A percentile compares a stretch with the other conserved stretches of the same genome.
Evolutionary conservation across 805 yeast species (phyloP).

Genomic region (Gaillardinia entomophila): DNA sequence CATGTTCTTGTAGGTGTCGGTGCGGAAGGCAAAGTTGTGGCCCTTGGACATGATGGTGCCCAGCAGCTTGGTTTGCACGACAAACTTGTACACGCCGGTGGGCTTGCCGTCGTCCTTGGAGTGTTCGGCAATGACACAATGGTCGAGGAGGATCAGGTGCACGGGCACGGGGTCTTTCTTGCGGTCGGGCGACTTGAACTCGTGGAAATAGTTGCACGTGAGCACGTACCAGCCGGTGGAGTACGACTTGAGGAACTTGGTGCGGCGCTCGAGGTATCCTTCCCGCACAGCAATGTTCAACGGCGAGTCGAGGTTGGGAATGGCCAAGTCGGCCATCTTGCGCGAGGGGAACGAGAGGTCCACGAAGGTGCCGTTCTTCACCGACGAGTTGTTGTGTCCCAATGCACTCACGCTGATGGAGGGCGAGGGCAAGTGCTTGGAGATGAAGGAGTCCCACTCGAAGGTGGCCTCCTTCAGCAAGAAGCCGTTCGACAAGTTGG

Average conservation of each 20-base stretch:
- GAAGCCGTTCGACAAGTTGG: slow-evolving; percentile 51
- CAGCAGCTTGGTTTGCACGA: slow-evolving; percentile 63
- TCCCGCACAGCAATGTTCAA: slow-evolving; percentile 59
- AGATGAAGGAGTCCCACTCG: slow-evolving; percentile 86
- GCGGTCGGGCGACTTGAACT: slow-evolving; percentile 78
- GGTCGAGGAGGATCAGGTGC: slow-evolving; percentile 73
- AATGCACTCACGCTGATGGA: slow-evolving; percentile 20
- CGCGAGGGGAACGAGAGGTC: slow-evolving; percentile 35
- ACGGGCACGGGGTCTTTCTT: slow-evolving; percentile 77
- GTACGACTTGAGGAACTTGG: slow-evolving; percentile 88
- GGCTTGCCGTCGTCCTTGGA: slow-evolving; percentile 61
- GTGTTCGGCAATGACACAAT: slow-evolving; percentile 79
- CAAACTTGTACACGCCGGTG: slow-evolving; percentile 64
- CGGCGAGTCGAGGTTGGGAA: slow-evolving; percentile 65
- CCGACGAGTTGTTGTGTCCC: slow-evolving; percentile 17
- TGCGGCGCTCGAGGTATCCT: slow-evolving; percentile 82
- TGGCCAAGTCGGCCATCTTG: slow-evolving; percentile 45
- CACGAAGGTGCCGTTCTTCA: slow-evolving; percentile 32
- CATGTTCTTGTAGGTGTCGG: slow-evolving; percentile 78
- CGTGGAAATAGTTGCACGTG: slow-evolving; percentile 85
- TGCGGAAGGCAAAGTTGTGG: slow-evolving; percentile 92
- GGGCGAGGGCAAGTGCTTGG: slow-evolving; percentile 49
- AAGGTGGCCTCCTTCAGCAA: slow-evolving; percentile 70
- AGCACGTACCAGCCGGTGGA: slow-evolving; percentile 86
- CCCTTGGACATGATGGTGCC: slow-evolving; percentile 72